phyloP scores from a whole-genome alignment of 208 protist species.

The Sergeia podlipaevii region DNA sequence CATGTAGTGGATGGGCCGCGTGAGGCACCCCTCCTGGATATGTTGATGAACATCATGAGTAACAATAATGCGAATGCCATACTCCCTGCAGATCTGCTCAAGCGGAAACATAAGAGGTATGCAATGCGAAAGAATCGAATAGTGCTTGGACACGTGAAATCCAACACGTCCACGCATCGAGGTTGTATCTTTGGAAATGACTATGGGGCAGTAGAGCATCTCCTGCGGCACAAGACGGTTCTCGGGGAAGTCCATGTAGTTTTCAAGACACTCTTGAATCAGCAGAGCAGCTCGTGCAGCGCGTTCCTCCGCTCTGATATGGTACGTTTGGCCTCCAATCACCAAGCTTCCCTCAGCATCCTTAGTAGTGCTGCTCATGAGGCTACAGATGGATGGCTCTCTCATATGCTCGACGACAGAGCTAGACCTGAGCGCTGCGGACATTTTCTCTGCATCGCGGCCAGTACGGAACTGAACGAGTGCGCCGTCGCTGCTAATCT shows the following conservation, averaged over 20 bases:
- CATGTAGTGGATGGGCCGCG: conserved; percentile 13
- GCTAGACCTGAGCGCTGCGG: not conserved
- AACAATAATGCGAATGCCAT: conserved; percentile 4
- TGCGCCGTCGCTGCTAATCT: conserved; percentile 6
- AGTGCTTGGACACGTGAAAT: conserved; percentile 23
- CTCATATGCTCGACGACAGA: no score
- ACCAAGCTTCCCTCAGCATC: not conserved
- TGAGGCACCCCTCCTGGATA: not conserved
- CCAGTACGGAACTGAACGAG: conserved; percentile 5
- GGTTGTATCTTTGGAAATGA: not conserved
- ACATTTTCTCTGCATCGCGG: not conserved
- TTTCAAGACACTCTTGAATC: not conserved
- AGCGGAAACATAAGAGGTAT: conserved; percentile 17
- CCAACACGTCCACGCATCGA: conserved; percentile 6
- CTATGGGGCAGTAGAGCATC: conserved; percentile 10
- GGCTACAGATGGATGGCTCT: no score
- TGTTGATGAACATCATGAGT: conserved; percentile 7
- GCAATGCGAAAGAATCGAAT: conserved; percentile 10
- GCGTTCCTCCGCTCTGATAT: conserved; percentile 3
- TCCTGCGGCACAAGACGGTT: not conserved
- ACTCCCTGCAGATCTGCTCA: conserved; percentile 7
- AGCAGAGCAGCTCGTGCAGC: conserved; percentile 4
- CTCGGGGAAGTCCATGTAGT: conserved; percentile 3
- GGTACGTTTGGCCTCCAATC: not conserved
- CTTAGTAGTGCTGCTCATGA: no score